Evolutionary conservation across 345 rosid genomes (phyloP).

Genomic region (Populus nigra): DNA sequence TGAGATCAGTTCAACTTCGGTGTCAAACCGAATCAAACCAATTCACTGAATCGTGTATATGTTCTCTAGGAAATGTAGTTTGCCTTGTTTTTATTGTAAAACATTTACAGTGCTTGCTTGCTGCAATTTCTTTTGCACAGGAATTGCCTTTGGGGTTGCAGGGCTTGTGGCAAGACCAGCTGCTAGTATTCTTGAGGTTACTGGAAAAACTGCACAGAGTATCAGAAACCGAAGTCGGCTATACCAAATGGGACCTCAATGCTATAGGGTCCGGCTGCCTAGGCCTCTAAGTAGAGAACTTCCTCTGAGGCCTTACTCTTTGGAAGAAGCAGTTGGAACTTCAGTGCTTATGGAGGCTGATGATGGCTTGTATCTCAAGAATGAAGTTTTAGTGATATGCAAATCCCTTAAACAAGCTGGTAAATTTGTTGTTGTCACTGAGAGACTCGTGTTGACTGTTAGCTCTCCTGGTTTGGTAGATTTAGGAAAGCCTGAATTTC

Average conservation of each 20-base stretch:
- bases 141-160: slow-evolving; percentile 82
- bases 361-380: slow-evolving; percentile 58
- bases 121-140: slow-evolving; percentile 31
- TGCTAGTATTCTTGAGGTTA: slow-evolving; percentile 91
- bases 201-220: slow-evolving; percentile 93
- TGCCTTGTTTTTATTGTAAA: background rate
- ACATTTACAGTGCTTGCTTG: slow-evolving; percentile 1
- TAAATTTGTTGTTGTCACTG: slow-evolving; percentile 58
- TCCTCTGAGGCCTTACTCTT: slow-evolving; percentile 79
- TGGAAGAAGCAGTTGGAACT: slow-evolving; percentile 90
- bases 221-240: slow-evolving; percentile 77
- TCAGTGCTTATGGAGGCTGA: slow-evolving; percentile 63
- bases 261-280: slow-evolving; percentile 64
- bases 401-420: slow-evolving; percentile 72
- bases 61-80: background rate
- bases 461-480: slow-evolving; percentile 65
- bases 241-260: slow-evolving; percentile 55
- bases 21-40: background rate
- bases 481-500: slow-evolving; percentile 58
- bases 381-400: slow-evolving; percentile 60
- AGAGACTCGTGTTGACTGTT: slow-evolving; percentile 55
- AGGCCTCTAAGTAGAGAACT: slow-evolving; percentile 74
- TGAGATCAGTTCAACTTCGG: background rate
- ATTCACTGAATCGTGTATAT: background rate
- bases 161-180: slow-evolving; percentile 95